Percentiles rank a stretch among this genome's conserved stretches.
These are phyloP conservation scores for Cicer arietinum DNA, from an alignment of 306 rosid genomes.

Conservation along the genomic window DNA sequence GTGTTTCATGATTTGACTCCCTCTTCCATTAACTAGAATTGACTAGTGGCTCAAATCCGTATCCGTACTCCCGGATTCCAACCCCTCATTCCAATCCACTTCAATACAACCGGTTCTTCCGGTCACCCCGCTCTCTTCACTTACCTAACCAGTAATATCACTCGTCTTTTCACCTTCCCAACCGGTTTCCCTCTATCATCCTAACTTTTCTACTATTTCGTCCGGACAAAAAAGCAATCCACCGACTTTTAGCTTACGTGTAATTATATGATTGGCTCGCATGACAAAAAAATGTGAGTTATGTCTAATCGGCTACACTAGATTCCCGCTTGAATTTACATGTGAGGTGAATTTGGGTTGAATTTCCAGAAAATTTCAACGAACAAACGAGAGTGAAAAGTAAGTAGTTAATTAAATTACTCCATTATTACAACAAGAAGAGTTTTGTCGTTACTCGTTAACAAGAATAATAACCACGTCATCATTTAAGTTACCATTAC, in stretches of 20 bases:
- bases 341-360: conserved; percentile 69
- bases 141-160: conserved; percentile 48
- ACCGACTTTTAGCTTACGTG: neutral
- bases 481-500: conserved; percentile 14
- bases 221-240: neutral
- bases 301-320: neutral
- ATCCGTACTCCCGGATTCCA: conserved; percentile 62
- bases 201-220: neutral
- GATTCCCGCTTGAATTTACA: conserved; percentile 47
- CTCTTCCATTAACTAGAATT: conserved; percentile 47
- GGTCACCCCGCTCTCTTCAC: conserved; percentile 34
- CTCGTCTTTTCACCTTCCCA: conserved; percentile 40
- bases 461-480: conserved; percentile 33
- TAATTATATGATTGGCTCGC: neutral
- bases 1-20: conserved; percentile 48
- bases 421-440: conserved; percentile 17
- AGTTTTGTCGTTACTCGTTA: conserved; percentile 38
- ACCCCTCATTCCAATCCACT: conserved; percentile 48
- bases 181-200: conserved; percentile 27
- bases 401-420: conserved; percentile 33
- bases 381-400: conserved; percentile 6
- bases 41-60: conserved; percentile 52
- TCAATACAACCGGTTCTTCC: conserved; percentile 47
- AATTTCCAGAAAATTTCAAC: conserved; percentile 69
- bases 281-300: no score